Conservation (phyloP, 768 basidiomycete species). For the Boletus subcaerulescens region DNA sequence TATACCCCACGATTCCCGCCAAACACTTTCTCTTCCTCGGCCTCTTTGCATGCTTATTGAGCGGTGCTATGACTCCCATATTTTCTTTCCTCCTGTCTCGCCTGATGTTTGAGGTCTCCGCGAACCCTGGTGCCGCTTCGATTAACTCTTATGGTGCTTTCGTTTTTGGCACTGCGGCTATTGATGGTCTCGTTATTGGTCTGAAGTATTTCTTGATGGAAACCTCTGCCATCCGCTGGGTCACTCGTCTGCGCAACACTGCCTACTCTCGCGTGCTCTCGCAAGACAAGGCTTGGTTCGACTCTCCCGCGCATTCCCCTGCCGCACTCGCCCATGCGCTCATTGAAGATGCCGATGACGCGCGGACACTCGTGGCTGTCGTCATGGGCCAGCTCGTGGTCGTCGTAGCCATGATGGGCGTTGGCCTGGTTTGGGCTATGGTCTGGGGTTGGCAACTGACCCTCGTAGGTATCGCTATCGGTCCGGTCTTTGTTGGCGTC, state of each 20-base stretch:
- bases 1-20: slow-evolving; percentile 70
- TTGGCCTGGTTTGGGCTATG: slow-evolving; percentile 90
- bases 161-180: slow-evolving; percentile 66
- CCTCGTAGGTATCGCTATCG: slow-evolving; percentile 83
- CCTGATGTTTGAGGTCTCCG: slow-evolving; percentile 73
- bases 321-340: slow-evolving; percentile 66
- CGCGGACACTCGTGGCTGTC: slow-evolving; percentile 68
- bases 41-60: slow-evolving; percentile 61
- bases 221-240: slow-evolving; percentile 70
- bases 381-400: slow-evolving; percentile 72
- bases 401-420: slow-evolving; percentile 72
- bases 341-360: slow-evolving; percentile 90
- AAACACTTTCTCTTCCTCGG: slow-evolving; percentile 73
- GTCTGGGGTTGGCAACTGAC: slow-evolving; percentile 89
- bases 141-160: slow-evolving; percentile 75
- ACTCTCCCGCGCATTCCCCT: slow-evolving; percentile 58
- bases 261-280: slow-evolving; percentile 59
- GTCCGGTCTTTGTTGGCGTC: slow-evolving; percentile 72
- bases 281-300: slow-evolving; percentile 90
- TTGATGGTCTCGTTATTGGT: slow-evolving; percentile 74
- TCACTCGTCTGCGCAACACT: slow-evolving; percentile 54
- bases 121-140: slow-evolving; percentile 58
- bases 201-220: slow-evolving; percentile 83
- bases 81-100: slow-evolving; percentile 89
- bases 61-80: slow-evolving; percentile 84